A percentile compares a stretch with the other conserved stretches of the same genome.
These are phyloP conservation scores for Colletotrichum gloeosporioides DNA, from an alignment of 2,329 filamentous ascomycete genomes.

Conservation along the genomic window DNA sequence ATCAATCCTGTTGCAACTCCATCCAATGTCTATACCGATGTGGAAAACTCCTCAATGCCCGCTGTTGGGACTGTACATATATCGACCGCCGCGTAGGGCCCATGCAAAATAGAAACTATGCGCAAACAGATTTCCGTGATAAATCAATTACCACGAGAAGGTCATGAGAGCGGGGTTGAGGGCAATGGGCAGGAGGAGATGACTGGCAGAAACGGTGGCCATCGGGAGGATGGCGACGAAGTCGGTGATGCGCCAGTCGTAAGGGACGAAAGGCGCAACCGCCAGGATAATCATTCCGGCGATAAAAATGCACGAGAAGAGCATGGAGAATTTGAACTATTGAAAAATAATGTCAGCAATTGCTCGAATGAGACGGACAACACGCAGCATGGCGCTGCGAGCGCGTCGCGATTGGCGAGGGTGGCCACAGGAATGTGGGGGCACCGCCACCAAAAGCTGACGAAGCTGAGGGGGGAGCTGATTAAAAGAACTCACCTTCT, in stretches of 20 bases:
- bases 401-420: slow-evolving; percentile 20
- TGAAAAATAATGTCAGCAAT: slow-evolving; percentile 1
- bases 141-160: slow-evolving; percentile 68
- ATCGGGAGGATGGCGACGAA: slow-evolving; percentile 81
- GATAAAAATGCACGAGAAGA: slow-evolving; percentile 64
- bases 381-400: slow-evolving; percentile 24
- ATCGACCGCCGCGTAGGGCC: slow-evolving; percentile 1
- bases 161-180: slow-evolving; percentile 83
- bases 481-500: slow-evolving; percentile 65
- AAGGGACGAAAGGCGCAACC: slow-evolving; percentile 66
- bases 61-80: slow-evolving; percentile 8
- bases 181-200: slow-evolving; percentile 74
- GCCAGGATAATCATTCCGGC: slow-evolving; percentile 69
- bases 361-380: background rate
- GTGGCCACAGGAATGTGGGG: slow-evolving; percentile 22
- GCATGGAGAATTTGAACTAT: slow-evolving; percentile 75
- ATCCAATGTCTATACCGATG: slow-evolving; percentile 17
- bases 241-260: slow-evolving; percentile 70
- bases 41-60: slow-evolving; percentile 3
- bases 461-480: slow-evolving; percentile 26
- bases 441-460: slow-evolving; percentile 25
- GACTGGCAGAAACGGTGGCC: slow-evolving; percentile 71
- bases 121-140: background rate
- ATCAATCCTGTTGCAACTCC: slow-evolving; percentile 17
- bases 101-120: background rate